These are phyloP conservation scores for Trametes cubensis DNA, from an alignment of 768 basidiomycete genomes.

Conservation along the genomic window DNA sequence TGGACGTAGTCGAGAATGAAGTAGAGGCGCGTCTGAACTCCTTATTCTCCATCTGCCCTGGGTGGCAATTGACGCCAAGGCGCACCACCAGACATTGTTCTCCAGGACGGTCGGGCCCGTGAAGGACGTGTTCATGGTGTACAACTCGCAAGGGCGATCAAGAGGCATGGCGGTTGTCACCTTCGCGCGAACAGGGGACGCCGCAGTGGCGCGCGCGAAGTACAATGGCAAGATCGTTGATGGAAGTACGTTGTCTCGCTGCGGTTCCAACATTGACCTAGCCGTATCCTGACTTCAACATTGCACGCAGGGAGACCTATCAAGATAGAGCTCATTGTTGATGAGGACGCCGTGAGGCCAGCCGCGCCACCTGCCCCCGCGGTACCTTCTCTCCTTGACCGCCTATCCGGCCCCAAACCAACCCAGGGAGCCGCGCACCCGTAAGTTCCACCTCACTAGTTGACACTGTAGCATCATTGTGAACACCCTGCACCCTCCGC, in stretches of 20 bases:
- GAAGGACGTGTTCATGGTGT: constrained; percentile 69
- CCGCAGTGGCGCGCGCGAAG: constrained; percentile 61
- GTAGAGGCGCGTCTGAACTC: constrained; percentile 53
- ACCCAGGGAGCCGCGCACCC: constrained; percentile 23
- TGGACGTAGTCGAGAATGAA: constrained; percentile 70
- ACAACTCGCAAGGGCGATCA: constrained; percentile 73
- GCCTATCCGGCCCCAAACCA: constrained; percentile 28
- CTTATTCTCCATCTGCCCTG: neutral
- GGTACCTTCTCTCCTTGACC: constrained; percentile 43
- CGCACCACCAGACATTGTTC: constrained; percentile 61
- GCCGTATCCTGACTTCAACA: neutral
- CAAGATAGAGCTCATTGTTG: constrained; percentile 63
- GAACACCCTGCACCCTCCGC: neutral
- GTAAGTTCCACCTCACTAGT: neutral
- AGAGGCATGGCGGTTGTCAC: constrained; percentile 80
- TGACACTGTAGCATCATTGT: no score
- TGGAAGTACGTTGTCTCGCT: constrained; percentile 42
- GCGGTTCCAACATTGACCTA: neutral
- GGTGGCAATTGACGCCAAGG: neutral
- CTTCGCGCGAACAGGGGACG: constrained; percentile 67
- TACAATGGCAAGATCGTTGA: constrained; percentile 81
- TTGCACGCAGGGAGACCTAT: constrained; percentile 59
- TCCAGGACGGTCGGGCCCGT: constrained; percentile 76
- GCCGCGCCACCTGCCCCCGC: constrained; percentile 31
- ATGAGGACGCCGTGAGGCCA: constrained; percentile 39